A percentile compares a stretch with the other conserved stretches of the same genome.
Evolutionary conservation across 2,329 filamentous ascomycete species (phyloP).

Genomic region (Fusarium bactridioides): DNA sequence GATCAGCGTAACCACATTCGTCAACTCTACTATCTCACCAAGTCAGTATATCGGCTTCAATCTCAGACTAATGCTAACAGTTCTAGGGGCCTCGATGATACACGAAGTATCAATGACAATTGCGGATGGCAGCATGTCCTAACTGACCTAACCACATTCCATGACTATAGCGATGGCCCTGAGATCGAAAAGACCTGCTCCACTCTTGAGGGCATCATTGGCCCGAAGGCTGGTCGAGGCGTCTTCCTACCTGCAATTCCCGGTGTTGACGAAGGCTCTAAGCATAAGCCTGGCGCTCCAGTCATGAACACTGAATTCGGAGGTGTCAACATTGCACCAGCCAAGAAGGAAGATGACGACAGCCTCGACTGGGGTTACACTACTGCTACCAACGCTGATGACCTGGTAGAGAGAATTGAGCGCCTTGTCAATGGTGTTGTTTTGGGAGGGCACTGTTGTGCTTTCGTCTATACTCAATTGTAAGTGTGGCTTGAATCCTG

Average conservation of each 20-base stretch:
- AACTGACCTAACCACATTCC: constrained; percentile 72
- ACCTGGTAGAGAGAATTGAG: constrained; percentile 66
- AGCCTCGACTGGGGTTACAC: constrained; percentile 73
- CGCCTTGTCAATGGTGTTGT: constrained; percentile 66
- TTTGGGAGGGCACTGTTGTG: constrained; percentile 63
- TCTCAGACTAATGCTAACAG: constrained; percentile 38
- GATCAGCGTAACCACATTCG: constrained; percentile 71
- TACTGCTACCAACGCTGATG: constrained; percentile 66
- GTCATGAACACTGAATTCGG: constrained; percentile 74
- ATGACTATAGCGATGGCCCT: constrained; percentile 69
- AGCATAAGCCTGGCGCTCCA: constrained; percentile 63
- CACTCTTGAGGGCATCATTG: constrained; percentile 61
- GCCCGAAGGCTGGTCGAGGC: constrained; percentile 56
- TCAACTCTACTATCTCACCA: constrained; percentile 69
- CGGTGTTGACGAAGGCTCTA: constrained; percentile 55
- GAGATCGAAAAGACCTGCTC: constrained; percentile 64
- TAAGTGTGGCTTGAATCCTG: constrained; percentile 46
- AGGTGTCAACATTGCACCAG: constrained; percentile 70
- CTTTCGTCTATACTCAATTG: constrained; percentile 73
- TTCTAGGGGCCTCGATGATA: constrained; percentile 62
- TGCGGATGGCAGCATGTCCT: constrained; percentile 75
- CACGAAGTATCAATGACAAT: constrained; percentile 73
- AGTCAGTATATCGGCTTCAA: constrained; percentile 48
- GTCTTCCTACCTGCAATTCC: constrained; percentile 62
- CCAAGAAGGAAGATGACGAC: constrained; percentile 48